phyloP scores from a whole-genome alignment of 106 monocot genomes.

The Allium sativum region DNA sequence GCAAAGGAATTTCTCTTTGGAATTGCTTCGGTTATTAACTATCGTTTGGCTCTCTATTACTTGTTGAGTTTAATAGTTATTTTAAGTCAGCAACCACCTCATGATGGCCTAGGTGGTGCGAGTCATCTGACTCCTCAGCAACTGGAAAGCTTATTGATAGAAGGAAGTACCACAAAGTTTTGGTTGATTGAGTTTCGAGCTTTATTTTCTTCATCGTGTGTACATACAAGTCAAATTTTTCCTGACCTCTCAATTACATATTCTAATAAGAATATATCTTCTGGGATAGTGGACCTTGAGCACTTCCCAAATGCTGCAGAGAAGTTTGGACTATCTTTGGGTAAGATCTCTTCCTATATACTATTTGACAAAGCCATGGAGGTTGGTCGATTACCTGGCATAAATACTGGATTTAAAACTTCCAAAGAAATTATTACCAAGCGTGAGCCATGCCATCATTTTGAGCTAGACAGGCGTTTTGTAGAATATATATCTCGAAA shows the following conservation, averaged over 20 bases:
- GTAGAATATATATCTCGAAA: constrained; percentile 51
- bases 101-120: constrained; percentile 60
- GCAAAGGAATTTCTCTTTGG: constrained; percentile 75
- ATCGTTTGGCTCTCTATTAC: constrained; percentile 52
- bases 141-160: constrained; percentile 59
- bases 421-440: constrained; percentile 47
- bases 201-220: constrained; percentile 48
- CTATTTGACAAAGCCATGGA: constrained; percentile 78
- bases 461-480: constrained; percentile 68
- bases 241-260: constrained; percentile 83
- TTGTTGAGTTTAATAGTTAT: constrained; percentile 43
- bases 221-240: constrained; percentile 60
- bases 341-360: constrained; percentile 68
- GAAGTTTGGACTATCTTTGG: constrained; percentile 68
- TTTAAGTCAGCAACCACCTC: constrained; percentile 69
- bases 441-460: constrained; percentile 54
- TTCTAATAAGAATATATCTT: constrained; percentile 81
- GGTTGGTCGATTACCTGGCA: constrained; percentile 56
- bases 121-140: constrained; percentile 76
- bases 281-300: constrained; percentile 82
- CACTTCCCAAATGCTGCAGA: constrained; percentile 90
- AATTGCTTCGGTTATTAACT: constrained; percentile 39
- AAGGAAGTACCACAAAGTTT: constrained; percentile 52
- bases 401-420: constrained; percentile 23
- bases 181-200: constrained; percentile 92